Base-by-base conservation (phyloP, 192 early-diverging fungal species). In the Kappamyces sp. region DNA sequence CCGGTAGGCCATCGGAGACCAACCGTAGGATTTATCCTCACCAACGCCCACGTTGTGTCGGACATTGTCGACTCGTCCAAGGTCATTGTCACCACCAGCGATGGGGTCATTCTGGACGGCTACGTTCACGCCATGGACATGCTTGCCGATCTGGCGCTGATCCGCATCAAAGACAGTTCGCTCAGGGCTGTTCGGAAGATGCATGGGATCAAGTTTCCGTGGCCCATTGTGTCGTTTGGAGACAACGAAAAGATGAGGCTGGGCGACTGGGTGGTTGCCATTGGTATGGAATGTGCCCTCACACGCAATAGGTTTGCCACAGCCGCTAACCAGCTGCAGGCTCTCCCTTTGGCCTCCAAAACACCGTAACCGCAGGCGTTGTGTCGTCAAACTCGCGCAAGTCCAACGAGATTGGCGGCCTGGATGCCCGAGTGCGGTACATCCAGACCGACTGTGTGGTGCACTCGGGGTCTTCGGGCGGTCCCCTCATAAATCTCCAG, bases 401-500 rank as follows among this genome's bases (percentile, higher is more conserved):
- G 50, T 59, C 38, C 46, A 55, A 33, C 13, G 76, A 78, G 49
- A 74, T 79, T 40, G 77, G 74, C 0, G 50, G 35, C n/a, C 49
- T 35, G 12, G 74, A 74, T 38, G 57, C 60, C 9, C 61, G 69
- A n/a, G 77, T 79, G 39, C 69, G 74, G 51, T 79, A 67, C 58
- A 63, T 79, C 12, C 77, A 79, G 47, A 79, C 77, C 5, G 77
- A 79, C 44, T 79, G 77, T 60, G 74, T 79, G 1, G 61, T 79
- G 3, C 77, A 79, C 50, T 58, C 65, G 23, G 77, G 77, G 5
- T 66, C 63, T 40, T 71, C 68, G 31, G 77, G 77, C 6, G 77
- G 77, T 5, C 77, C 77, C 9, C 51, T 79, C 5, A 55, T 79
- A n/a, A 74, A 79, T 49, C 37, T 76, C 9, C 59, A 74, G 39